Evolutionary conservation across 768 basidiomycete species (phyloP).

Genomic region (Suillus plorans): DNA sequence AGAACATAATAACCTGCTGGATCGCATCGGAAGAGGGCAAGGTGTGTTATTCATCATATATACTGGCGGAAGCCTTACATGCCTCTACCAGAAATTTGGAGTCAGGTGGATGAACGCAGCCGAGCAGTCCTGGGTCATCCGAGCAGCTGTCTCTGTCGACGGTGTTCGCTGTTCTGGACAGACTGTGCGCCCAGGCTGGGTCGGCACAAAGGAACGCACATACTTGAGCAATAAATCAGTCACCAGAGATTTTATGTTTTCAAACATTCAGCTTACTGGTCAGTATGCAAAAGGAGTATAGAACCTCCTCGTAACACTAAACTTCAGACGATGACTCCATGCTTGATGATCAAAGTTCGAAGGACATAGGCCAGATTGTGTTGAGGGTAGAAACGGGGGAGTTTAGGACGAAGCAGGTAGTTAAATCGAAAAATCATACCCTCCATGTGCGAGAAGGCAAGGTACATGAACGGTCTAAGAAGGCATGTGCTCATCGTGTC

Average conservation of each 20-base stretch:
- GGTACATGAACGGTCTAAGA: constrained; percentile 23
- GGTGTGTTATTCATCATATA: constrained; percentile 4
- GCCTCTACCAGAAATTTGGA: neutral
- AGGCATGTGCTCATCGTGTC: constrained; percentile 19
- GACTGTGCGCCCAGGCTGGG: neutral
- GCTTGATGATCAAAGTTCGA: constrained; percentile 8
- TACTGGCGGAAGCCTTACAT: neutral
- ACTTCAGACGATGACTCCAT: constrained; percentile 22
- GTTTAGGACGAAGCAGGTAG: no score
- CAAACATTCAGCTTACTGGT: constrained; percentile 20
- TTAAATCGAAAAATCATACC: no score
- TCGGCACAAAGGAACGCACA: neutral
- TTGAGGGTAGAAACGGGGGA: constrained; percentile 10
- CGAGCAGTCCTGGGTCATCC: neutral
- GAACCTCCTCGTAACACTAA: neutral
- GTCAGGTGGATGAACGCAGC: constrained; percentile 13
- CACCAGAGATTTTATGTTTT: constrained; percentile 14
- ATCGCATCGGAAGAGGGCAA: constrained; percentile 24
- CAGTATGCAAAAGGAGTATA: neutral
- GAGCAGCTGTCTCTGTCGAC: constrained; percentile 10
- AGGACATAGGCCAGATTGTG: constrained; percentile 17
- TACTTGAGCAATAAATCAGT: neutral
- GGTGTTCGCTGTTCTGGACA: neutral
- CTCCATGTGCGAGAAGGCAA: neutral
- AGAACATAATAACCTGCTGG: constrained; percentile 20